These are phyloP conservation scores for Strobilomyces echinocephalus DNA, from an alignment of 768 basidiomycete species.

Conservation along the genomic window DNA sequence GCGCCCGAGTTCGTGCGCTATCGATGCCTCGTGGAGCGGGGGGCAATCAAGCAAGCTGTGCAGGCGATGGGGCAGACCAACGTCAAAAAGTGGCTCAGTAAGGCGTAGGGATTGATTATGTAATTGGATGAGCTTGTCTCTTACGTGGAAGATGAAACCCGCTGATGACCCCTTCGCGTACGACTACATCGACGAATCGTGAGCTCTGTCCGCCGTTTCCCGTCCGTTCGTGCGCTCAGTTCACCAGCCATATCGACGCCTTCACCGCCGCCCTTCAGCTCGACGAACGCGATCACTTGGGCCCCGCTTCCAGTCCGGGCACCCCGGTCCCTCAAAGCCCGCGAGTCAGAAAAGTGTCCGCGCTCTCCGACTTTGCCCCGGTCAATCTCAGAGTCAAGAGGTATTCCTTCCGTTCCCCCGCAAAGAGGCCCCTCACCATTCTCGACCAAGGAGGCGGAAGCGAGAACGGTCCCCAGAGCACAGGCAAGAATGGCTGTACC, in stretches of 20 bases:
- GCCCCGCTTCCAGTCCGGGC: conserved; percentile 21
- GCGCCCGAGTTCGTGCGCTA: conserved; percentile 74
- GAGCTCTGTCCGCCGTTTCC: conserved; percentile 20
- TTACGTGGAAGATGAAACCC: conserved; percentile 12
- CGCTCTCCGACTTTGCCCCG: conserved; percentile 85
- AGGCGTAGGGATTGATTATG: conserved; percentile 34
- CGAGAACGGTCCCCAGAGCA: conserved; percentile 34
- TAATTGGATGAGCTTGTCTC: conserved; percentile 11
- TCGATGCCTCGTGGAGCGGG: conserved; percentile 57
- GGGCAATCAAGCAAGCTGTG: conserved; percentile 63
- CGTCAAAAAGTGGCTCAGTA: conserved; percentile 75
- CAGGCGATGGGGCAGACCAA: conserved; percentile 63
- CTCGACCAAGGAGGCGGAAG: conserved; percentile 34
- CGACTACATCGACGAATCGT: conserved; percentile 74
- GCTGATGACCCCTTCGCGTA: conserved; percentile 33
- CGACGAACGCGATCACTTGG: conserved; percentile 42
- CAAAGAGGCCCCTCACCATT: not conserved
- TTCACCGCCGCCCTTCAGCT: conserved; percentile 70
- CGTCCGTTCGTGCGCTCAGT: not conserved
- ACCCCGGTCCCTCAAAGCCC: conserved; percentile 28
- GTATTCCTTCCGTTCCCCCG: conserved; percentile 32
- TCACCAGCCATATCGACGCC: conserved; percentile 58
- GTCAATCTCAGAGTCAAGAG: conserved; percentile 79
- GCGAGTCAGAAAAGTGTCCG: conserved; percentile 75
- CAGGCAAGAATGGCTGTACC: conserved; percentile 68